phyloP scores from a whole-genome alignment of 805 yeast genomes.

The Schwanniomyces vanrijiae region DNA sequence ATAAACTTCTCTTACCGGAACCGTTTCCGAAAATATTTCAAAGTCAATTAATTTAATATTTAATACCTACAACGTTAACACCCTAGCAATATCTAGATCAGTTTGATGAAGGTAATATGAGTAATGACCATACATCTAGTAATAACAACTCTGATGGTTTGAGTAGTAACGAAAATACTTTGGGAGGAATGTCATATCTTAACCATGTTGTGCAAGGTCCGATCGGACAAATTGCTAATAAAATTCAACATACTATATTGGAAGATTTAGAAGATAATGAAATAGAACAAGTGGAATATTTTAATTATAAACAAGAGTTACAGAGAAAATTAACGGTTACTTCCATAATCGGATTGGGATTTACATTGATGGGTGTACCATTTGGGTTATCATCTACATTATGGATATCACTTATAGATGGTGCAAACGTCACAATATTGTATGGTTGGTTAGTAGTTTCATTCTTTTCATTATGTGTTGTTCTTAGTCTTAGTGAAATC shows the following conservation, averaged over 20 bases:
- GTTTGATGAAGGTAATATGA: background rate
- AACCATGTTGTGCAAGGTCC: conserved; percentile 2
- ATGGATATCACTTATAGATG: conserved; percentile 70
- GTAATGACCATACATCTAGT: background rate
- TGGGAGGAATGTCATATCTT: conserved; percentile 1
- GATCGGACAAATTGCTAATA: conserved; percentile 7
- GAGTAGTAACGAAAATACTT: background rate
- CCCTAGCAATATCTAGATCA: background rate
- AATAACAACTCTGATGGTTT: background rate
- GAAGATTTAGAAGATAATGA: conserved; percentile 37
- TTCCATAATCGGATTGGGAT: conserved; percentile 75
- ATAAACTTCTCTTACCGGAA: background rate
- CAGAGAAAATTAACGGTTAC: conserved; percentile 66
- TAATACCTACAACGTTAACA: background rate
- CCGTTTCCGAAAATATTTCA: background rate
- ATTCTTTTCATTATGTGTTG: conserved; percentile 60
- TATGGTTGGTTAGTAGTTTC: conserved; percentile 75
- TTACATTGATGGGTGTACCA: conserved; percentile 81
- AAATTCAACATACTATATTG: conserved; percentile 13
- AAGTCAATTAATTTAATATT: background rate
- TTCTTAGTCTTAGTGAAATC: conserved; percentile 74
- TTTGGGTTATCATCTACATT: conserved; percentile 74
- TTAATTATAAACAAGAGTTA: conserved; percentile 71
- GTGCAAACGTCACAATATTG: conserved; percentile 73
- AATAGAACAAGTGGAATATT: conserved; percentile 63